Evolutionary conservation across 139 green algal species (phyloP).

Genomic region (Pleodorina starrii): DNA sequence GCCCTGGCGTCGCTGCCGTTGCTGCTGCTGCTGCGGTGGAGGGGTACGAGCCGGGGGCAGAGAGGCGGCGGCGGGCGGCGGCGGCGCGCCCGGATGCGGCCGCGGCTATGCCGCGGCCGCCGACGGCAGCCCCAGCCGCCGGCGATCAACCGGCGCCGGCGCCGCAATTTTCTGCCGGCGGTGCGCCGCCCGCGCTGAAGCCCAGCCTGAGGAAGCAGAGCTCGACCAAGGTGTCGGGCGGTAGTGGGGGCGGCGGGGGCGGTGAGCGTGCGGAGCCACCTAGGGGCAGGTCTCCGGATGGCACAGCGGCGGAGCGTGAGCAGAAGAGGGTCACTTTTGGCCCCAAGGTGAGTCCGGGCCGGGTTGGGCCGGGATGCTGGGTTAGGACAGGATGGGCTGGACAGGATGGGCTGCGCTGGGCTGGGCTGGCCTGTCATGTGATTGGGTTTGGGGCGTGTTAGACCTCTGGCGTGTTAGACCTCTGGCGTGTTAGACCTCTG

Average conservation of each 20-base stretch:
- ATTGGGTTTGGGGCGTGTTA: too few relatives aligned
- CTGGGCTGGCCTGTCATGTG: too few relatives aligned
- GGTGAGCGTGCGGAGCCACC: too few relatives aligned
- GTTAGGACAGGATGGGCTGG: too few relatives aligned
- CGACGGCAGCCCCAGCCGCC: too few relatives aligned
- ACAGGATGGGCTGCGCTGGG: too few relatives aligned
- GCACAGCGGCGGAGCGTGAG: background rate
- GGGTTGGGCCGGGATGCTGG: too few relatives aligned
- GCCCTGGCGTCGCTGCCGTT: background rate
- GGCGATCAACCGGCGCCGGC: background rate
- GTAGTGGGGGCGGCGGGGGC: background rate
- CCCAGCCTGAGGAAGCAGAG: slow-evolving; percentile 11
- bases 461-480: too few relatives aligned
- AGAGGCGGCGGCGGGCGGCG: background rate
- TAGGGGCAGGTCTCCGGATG: too few relatives aligned
- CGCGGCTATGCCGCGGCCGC: background rate
- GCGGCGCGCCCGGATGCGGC: background rate
- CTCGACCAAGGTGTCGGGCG: background rate
- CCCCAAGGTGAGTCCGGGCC: slow-evolving; percentile 31
- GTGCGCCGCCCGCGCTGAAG: background rate
- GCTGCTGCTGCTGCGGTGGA: slow-evolving; percentile 33
- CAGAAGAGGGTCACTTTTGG: slow-evolving; percentile 3
- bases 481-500: too few relatives aligned
- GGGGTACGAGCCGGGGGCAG: slow-evolving; percentile 31
- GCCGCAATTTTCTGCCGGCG: background rate